phyloP scores from a whole-genome alignment of 768 basidiomycete genomes.

The Lentinula sp. region DNA sequence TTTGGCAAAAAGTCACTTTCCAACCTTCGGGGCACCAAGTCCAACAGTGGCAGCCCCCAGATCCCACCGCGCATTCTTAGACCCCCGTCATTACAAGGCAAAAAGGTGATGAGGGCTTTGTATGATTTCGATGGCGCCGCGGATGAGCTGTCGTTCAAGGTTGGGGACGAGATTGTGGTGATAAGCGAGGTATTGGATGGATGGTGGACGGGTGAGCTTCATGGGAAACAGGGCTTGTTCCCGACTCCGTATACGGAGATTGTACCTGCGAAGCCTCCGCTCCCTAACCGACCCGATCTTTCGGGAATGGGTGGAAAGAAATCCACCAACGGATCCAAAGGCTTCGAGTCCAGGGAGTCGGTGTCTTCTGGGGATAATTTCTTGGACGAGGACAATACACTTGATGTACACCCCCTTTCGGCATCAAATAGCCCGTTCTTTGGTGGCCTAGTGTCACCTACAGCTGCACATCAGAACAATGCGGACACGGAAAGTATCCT shows the following conservation, averaged over 20 bases:
- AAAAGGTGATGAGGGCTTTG: conserved; percentile 59
- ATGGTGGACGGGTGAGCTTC: conserved; percentile 85
- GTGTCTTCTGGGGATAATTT: conserved; percentile 16
- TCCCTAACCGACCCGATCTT: conserved; percentile 17
- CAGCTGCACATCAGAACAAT: background rate
- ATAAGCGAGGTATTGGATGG: conserved; percentile 78
- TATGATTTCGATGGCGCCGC: conserved; percentile 70
- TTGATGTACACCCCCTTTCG: conserved; percentile 37
- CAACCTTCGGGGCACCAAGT: conserved; percentile 16
- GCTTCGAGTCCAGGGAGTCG: conserved; percentile 14
- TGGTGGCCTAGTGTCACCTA: conserved; percentile 12
- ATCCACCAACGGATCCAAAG: conserved; percentile 10
- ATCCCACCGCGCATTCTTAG: conserved; percentile 38
- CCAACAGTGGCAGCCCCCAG: conserved; percentile 29
- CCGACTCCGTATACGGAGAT: conserved; percentile 71
- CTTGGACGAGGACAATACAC: conserved; percentile 43
- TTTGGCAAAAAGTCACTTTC: conserved; percentile 20
- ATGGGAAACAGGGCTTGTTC: conserved; percentile 74
- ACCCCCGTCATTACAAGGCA: conserved; percentile 42
- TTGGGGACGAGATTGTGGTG: conserved; percentile 72
- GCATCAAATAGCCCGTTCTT: conserved; percentile 38
- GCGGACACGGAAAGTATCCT: conserved; percentile 26
- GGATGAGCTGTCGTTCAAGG: conserved; percentile 74
- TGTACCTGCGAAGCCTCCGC: conserved; percentile 26
- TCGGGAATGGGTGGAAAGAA: background rate